Evolutionary conservation across 768 basidiomycete species (phyloP), one percentile per base, ranked within the genome.

Genomic region (Lanmaoa pseudosensibilis): DNA sequence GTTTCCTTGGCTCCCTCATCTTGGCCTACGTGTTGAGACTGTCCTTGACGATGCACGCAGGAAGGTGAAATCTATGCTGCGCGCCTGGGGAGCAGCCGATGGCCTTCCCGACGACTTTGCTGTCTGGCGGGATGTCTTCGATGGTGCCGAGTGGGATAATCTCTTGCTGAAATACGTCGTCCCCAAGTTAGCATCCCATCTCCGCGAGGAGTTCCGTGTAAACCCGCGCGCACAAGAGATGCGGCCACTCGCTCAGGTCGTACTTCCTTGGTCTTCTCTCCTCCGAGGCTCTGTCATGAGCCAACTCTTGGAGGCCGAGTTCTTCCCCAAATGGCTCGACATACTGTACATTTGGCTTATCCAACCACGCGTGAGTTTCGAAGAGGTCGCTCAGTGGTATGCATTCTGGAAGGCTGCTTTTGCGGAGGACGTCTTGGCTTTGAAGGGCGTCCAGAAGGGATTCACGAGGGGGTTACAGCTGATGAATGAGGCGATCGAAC

Each of bases 281-380:
- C 78, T 98, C 36, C 87, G 91, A 9, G 73, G 84, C 0, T 85
- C 89, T 5, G 82, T 96, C 58, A 80, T 97, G 65, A 80, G 86
- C 2, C 91, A 94, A 66, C 76, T 99, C 13, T 75, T 99, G 59
- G 92, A 96, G 69, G 80, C 82, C 6, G 93, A 94, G 65, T 96
- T 98, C 78, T 98, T 98, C 81, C 92, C 94, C 5, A 96, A 97
- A 69, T 99, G 95, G 94, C 79, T 98, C 57, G 89, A 94, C 47
- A 86, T 91, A 21, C 77, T 99, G 23, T 87, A 95, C 67, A 73
- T 92, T 44, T 98, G 97, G 97, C 86, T 99, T 39, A 79, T 88
- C n/a, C 90, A 93, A 65, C 92, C 93, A 1, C 83, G 77, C 45
- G 89, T 89, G 65, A 94, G 85, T 74, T 89, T 93, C 64, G 92